Evolutionary conservation across 192 early-diverging fungal species (phyloP).

Genomic region (Coemansia javaensis): DNA sequence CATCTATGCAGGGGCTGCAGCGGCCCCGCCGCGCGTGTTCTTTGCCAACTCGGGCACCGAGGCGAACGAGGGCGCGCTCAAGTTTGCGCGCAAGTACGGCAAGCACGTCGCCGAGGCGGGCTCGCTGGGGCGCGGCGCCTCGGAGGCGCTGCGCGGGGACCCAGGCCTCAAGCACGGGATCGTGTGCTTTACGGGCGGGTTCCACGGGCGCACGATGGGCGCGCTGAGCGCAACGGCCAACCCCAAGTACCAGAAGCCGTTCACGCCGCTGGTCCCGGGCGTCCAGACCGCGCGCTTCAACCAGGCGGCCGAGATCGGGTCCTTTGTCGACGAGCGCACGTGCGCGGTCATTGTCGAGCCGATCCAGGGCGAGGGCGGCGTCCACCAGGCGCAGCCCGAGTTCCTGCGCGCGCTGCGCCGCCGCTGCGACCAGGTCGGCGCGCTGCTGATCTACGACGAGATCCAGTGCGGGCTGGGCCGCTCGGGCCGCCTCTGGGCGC

Average conservation of each 20-base stretch:
- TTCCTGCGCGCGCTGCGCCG: constrained; percentile 75
- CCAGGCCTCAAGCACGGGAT: constrained; percentile 63
- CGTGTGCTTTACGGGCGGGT: constrained; percentile 85
- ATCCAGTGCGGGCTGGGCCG: constrained; percentile 94
- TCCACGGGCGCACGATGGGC: constrained; percentile 96
- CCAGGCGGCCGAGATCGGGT: constrained; percentile 57
- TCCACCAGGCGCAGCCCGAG: constrained; percentile 64
- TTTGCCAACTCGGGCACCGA: constrained; percentile 97
- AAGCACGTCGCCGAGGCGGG: constrained; percentile 32
- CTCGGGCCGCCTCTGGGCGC: constrained; percentile 84
- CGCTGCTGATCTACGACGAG: constrained; percentile 93
- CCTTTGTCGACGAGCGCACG: constrained; percentile 68
- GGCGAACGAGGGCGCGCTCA: constrained; percentile 96
- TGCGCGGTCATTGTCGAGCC: constrained; percentile 96
- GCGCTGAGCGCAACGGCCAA: constrained; percentile 92
- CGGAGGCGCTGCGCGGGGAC: constrained; percentile 48
- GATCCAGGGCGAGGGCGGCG: constrained; percentile 95
- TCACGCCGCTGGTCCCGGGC: constrained; percentile 85
- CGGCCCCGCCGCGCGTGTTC: constrained; percentile 69
- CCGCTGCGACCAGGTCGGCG: constrained; percentile 78
- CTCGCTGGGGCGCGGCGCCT: constrained; percentile 29
- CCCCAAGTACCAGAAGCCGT: constrained; percentile 93
- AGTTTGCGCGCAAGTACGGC: constrained; percentile 92
- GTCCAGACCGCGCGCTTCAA: constrained; percentile 71
- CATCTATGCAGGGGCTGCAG: constrained; percentile 28